Evolutionary conservation across 1,284 basidiomycete species (phyloP).

Genomic region (Chondrostereum purpureum): DNA sequence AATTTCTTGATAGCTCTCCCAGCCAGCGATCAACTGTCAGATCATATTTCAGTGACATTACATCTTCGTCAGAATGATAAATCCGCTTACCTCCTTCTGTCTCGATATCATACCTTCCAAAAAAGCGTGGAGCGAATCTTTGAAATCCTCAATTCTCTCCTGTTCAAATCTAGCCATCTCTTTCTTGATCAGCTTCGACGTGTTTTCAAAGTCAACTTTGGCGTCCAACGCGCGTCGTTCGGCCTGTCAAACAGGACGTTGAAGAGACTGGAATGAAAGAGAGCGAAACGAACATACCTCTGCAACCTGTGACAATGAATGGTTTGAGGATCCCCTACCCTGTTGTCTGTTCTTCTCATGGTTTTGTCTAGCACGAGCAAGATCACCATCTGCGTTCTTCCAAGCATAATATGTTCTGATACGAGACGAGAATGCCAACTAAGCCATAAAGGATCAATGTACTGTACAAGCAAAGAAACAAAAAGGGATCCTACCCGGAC

Average conservation of each 20-base stretch:
- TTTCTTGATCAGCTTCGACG: slow-evolving; percentile 80
- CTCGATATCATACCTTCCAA: slow-evolving; percentile 76
- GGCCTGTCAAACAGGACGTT: slow-evolving; percentile 40
- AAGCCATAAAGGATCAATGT: slow-evolving; percentile 5
- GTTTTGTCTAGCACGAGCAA: slow-evolving; percentile 61
- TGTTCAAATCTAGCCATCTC: slow-evolving; percentile 94
- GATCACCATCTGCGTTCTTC: slow-evolving; percentile 76
- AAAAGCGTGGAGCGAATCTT: slow-evolving; percentile 68
- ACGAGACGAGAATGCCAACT: slow-evolving; percentile 84
- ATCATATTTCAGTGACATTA: neutral
- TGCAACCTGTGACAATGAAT: slow-evolving; percentile 69
- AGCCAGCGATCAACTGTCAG: slow-evolving; percentile 54
- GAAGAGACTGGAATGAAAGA: slow-evolving; percentile 5
- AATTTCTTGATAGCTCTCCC: slow-evolving; percentile 70
- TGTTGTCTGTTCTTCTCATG: slow-evolving; percentile 80
- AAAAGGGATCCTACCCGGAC: slow-evolving; percentile 59
- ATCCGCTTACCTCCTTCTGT: slow-evolving; percentile 75
- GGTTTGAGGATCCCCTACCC: slow-evolving; percentile 62
- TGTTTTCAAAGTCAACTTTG: slow-evolving; percentile 83
- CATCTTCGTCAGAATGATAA: slow-evolving; percentile 6
- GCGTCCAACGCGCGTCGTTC: slow-evolving; percentile 78
- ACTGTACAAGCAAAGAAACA: neutral
- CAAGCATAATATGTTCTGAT: slow-evolving; percentile 77
- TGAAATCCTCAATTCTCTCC: slow-evolving; percentile 89
- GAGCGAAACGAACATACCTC: slow-evolving; percentile 46